Evolutionary conservation across 306 rosid genomes (phyloP).

Genomic region (Quercus alba): DNA sequence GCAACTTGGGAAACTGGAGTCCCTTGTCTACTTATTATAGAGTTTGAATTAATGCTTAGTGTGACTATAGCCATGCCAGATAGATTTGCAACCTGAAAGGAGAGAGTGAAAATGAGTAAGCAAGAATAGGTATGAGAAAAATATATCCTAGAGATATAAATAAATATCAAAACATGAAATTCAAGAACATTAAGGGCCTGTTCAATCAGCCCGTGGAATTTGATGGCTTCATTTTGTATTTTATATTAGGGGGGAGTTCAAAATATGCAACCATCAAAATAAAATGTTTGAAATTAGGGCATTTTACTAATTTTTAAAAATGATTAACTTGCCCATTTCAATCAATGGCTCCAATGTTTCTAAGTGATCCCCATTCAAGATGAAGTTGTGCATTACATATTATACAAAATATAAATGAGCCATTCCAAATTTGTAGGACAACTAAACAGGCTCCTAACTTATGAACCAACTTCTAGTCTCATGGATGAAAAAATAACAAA

Average conservation of each 20-base stretch:
- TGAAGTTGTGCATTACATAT: not conserved
- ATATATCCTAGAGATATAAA: constrained; percentile 9
- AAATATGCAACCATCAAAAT: not conserved
- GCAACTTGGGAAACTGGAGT: constrained; percentile 68
- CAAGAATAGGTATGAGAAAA: constrained; percentile 18
- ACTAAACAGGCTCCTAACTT: not conserved
- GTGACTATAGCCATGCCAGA: constrained; percentile 58
- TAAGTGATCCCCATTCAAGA: not conserved
- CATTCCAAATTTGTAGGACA: not conserved
- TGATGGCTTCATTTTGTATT: not conserved
- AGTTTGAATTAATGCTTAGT: constrained; percentile 50
- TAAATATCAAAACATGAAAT: not conserved
- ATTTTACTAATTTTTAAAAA: not conserved
- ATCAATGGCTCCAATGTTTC: not conserved
- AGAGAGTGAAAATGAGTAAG: constrained; percentile 4
- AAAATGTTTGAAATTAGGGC: not conserved
- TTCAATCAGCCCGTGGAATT: not conserved
- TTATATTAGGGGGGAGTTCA: not conserved
- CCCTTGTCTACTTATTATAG: constrained; percentile 69
- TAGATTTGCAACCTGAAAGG: constrained; percentile 57
- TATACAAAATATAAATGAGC: not conserved
- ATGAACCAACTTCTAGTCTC: not conserved
- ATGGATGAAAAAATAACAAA: not conserved
- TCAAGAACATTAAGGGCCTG: not conserved
- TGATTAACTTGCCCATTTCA: not conserved